Percentiles rank a stretch among this genome's conserved stretches.
phyloP scores from a whole-genome alignment of 2,329 filamentous ascomycete species.

The Myrmaecium sp. region DNA sequence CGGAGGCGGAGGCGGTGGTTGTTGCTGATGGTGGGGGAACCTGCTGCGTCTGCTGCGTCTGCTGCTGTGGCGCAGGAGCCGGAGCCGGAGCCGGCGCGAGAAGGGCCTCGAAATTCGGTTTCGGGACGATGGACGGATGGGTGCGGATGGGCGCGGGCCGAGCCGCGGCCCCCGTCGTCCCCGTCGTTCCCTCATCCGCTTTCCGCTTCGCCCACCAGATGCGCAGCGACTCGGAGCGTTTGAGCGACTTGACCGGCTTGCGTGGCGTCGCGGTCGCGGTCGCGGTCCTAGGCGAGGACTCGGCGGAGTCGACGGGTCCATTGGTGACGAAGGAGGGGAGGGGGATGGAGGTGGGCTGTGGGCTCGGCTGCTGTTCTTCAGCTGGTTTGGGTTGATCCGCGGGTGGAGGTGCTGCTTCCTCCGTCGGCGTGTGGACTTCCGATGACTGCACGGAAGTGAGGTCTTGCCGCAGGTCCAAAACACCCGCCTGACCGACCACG shows the following conservation, averaged over 20 bases:
- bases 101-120: no score
- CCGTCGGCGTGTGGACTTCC: not conserved
- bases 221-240: constrained; percentile 27
- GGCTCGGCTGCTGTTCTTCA: not conserved
- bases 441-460: not conserved
- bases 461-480: not conserved
- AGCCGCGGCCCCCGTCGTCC: not conserved
- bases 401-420: constrained; percentile 18
- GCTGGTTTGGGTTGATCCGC: not conserved
- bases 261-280: not conserved
- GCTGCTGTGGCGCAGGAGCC: no score
- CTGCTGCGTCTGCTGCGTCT: no score
- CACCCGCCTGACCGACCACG: not conserved
- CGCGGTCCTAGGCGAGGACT: not conserved
- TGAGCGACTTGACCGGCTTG: constrained; percentile 24
- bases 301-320: constrained; percentile 1
- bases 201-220: constrained; percentile 30
- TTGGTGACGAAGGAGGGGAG: not conserved
- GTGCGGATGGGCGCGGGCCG: no score
- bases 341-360: not conserved
- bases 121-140: no score
- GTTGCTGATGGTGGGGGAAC: no score
- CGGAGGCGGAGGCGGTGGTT: no score
- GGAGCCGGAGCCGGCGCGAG: no score
- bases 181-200: constrained; percentile 6